phyloP scores from a whole-genome alignment of 305 asterid genomes.

The Andrographis paniculata region DNA sequence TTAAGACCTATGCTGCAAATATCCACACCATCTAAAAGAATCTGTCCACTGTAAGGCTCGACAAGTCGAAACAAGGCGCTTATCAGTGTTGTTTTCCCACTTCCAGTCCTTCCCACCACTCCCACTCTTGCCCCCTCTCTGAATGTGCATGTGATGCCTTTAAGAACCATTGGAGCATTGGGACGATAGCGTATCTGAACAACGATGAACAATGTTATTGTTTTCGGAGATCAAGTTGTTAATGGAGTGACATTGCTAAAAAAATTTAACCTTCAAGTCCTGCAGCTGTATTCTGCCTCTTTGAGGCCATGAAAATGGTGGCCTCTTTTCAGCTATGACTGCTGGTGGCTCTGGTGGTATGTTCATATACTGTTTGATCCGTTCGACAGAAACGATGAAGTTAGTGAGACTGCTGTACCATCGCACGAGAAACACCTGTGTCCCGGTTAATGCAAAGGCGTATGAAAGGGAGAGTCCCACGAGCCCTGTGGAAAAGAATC shows the following conservation, averaged over 20 bases:
- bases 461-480: conserved; percentile 74
- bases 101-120: conserved; percentile 80
- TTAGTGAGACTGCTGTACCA: conserved; percentile 61
- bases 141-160: conserved; percentile 67
- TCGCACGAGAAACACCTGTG: conserved; percentile 50
- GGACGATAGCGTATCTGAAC: conserved; percentile 63
- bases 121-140: conserved; percentile 60
- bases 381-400: conserved; percentile 52
- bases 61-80: conserved; percentile 72
- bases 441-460: conserved; percentile 41
- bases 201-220: no score
- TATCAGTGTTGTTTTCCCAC: conserved; percentile 74
- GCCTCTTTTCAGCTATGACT: conserved; percentile 41
- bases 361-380: conserved; percentile 71
- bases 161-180: conserved; percentile 58
- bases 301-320: conserved; percentile 56
- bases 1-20: conserved; percentile 60
- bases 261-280: conserved; percentile 38
- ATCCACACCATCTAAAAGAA: conserved; percentile 49
- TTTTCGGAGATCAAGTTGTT: no score
- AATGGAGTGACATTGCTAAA: no score
- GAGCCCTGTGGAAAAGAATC: conserved; percentile 33
- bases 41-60: conserved; percentile 55
- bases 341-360: conserved; percentile 61
- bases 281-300: conserved; percentile 49